Evolutionary conservation across 306 rosid species (phyloP).

Genomic region (Vicia villosa): DNA sequence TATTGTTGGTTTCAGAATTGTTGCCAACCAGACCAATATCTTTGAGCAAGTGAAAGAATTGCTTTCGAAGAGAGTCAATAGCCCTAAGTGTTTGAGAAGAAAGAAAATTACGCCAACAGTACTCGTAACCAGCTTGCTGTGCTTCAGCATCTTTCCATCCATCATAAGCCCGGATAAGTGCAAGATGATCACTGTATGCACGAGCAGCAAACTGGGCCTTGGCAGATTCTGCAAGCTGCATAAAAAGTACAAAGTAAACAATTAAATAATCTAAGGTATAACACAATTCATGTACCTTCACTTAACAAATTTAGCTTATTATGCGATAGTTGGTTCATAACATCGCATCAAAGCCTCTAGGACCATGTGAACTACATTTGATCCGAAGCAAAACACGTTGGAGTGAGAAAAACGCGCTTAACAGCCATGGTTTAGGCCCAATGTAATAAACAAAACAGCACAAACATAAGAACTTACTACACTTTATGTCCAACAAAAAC

Average conservation of each 20-base stretch:
- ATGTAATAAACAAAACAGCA: constrained; percentile 23
- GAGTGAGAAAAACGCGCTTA: too few relatives aligned
- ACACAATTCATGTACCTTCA: constrained; percentile 3
- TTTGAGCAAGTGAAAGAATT: constrained; percentile 76
- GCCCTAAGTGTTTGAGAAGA: constrained; percentile 86
- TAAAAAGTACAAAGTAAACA: constrained; percentile 36
- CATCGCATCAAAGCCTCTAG: background rate
- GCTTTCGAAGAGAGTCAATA: constrained; percentile 85
- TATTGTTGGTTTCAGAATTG: constrained; percentile 53
- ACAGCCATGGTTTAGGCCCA: background rate
- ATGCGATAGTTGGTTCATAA: background rate
- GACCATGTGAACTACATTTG: background rate
- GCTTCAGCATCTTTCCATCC: constrained; percentile 93
- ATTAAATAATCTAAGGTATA: constrained; percentile 16
- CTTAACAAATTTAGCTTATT: constrained; percentile 6
- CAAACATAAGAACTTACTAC: constrained; percentile 3
- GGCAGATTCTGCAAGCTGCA: constrained; percentile 94
- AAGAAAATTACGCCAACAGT: constrained; percentile 94
- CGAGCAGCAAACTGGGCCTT: constrained; percentile 73
- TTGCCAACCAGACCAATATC: constrained; percentile 79
- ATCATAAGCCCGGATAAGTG: constrained; percentile 82
- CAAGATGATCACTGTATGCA: constrained; percentile 88
- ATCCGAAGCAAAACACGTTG: too few relatives aligned
- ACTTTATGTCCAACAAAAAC: constrained; percentile 4
- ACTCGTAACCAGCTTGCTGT: constrained; percentile 74